Percentiles rank a stretch among this genome's conserved stretches.
Evolutionary conservation across 108 stramenopile species (phyloP).

Genomic region (Fragilaria crotonensis): DNA sequence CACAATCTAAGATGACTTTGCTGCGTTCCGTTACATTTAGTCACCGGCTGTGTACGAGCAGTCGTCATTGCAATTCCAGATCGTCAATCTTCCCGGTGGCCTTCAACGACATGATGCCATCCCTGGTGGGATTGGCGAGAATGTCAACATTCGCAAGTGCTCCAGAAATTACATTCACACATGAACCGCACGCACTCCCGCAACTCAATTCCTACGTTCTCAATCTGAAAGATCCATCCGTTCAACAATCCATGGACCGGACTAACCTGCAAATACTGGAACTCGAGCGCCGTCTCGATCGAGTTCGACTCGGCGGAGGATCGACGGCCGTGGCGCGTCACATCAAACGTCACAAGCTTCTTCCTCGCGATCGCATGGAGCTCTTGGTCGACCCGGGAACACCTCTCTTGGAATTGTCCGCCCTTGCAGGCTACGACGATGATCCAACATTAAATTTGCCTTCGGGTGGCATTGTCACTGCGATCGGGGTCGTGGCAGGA

Average conservation of each 20-base stretch:
- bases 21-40: too few relatives aligned
- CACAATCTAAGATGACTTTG: too few relatives aligned
- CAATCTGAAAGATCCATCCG: constrained; percentile 14
- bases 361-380: constrained; percentile 92
- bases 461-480: constrained; percentile 92
- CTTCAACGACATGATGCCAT: too few relatives aligned
- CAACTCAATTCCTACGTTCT: constrained; percentile 13
- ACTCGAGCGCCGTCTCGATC: constrained; percentile 10
- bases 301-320: constrained; percentile 47
- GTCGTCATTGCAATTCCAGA: too few relatives aligned
- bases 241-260: constrained; percentile 24
- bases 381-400: constrained; percentile 86
- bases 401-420: constrained; percentile 90
- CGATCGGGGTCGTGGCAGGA: constrained; percentile 90
- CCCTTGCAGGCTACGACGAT: constrained; percentile 77
- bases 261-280: constrained; percentile 27
- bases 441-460: constrained; percentile 62
- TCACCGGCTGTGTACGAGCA: too few relatives aligned
- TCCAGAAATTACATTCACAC: too few relatives aligned
- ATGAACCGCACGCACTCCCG: constrained; percentile 12
- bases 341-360: constrained; percentile 74
- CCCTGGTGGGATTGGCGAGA: too few relatives aligned
- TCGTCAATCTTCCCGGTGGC: too few relatives aligned
- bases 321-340: constrained; percentile 69
- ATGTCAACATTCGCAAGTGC: too few relatives aligned